phyloP scores from a whole-genome alignment of 371 early-diverging fungal species.

The Conidiobolus incongruus region DNA sequence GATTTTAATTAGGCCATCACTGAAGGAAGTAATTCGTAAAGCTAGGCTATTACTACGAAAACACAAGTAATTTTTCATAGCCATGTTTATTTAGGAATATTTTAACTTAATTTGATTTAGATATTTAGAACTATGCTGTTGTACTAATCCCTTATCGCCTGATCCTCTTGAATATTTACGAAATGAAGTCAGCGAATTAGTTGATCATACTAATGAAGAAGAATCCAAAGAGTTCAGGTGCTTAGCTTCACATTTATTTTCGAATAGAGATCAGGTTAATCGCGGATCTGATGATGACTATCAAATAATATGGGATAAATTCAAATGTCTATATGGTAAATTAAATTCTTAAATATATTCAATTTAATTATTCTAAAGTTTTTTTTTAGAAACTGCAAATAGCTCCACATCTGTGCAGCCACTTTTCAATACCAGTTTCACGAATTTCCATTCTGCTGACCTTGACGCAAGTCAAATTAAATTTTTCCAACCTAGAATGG shows the following conservation, averaged over 20 bases:
- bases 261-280: neutral
- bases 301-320: too few species aligned
- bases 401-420: neutral
- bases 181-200: slow-evolving; percentile 27
- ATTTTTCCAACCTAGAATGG: slow-evolving; percentile 23
- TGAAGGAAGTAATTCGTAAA: slow-evolving; percentile 27
- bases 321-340: too few species aligned
- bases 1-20: slow-evolving; percentile 22
- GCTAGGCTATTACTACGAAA: slow-evolving; percentile 35
- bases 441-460: neutral
- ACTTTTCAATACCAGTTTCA: neutral
- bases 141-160: too few species aligned
- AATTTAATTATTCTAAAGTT: too few species aligned
- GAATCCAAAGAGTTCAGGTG: slow-evolving; percentile 38
- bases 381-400: too few species aligned
- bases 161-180: slow-evolving; percentile 30
- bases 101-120: too few species aligned
- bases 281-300: neutral
- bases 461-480: slow-evolving; percentile 4
- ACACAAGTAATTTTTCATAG: slow-evolving; percentile 20
- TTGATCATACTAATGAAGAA: slow-evolving; percentile 31
- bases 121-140: slow-evolving; percentile 6
- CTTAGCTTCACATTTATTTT: slow-evolving; percentile 29
- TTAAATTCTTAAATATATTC: too few species aligned
- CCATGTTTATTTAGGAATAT: too few species aligned